Base-by-base conservation (phyloP, 257 asterid genomes). In the Forsythia suspensa region DNA sequence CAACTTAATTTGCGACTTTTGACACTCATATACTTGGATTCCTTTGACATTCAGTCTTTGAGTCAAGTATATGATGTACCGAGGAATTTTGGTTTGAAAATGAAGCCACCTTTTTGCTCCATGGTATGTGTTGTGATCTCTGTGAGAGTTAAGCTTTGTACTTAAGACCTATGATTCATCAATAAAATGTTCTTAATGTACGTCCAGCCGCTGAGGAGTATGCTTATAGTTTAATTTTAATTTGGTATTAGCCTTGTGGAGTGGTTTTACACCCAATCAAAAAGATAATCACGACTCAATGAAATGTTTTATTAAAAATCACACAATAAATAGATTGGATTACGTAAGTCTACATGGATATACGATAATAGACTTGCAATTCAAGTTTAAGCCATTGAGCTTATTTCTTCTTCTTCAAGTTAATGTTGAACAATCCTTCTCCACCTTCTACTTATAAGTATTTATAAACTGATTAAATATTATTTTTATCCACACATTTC, bases 51-150 rank as follows among this genome's bases (percentile, higher is more conserved):
- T 79, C 16, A 44, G 75, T 72, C 41, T 55, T 24, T 10, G 36
- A 41, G 41, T 65, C 41, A 10, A 20, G 68, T n/a, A 69, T 59
- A 59, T 38, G 71, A 55, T 38, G 57, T 13, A 61, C 42, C 57
- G 67, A 40, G 78, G 70, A 77, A 63, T 73, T 77, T 80, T 51
- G 79, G 34, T 69, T 44, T 38, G 85, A 66, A 77, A 80, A 77
- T 80, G 82, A 42, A 72, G 83, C 76, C 72, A 59, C 73, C 46
- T 79, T 71, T 71, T 78, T 61, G 69, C 34, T 61, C 37, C 69
- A 20, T 61, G 69, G 66, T 4, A 2, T 21, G 5, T n/a, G 0
- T 52, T 52, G 15, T 15, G 24, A 20, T 24, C 69, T 61, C 38
- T 24, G 69, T 61, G 69, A 61, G 36, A 20, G 16, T 21, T 8